A percentile compares a stretch with the other conserved stretches of the same genome.
phyloP scores from a whole-genome alignment of 768 basidiomycete species.

The Clavaria fumosa region DNA sequence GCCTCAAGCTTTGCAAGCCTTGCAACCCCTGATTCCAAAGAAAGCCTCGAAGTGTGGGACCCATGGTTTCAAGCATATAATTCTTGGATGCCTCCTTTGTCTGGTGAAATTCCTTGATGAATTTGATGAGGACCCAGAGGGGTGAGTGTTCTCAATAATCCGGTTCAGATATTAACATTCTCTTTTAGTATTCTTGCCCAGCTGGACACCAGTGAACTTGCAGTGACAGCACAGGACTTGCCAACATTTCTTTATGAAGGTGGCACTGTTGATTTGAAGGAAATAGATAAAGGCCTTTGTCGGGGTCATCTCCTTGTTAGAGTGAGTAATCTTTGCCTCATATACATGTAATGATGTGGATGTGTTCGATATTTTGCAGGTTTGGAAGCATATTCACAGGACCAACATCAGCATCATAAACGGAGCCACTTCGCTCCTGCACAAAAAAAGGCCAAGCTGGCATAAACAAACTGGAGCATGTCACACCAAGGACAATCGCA shows the following conservation, averaged over 20 bases:
- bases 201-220: not conserved
- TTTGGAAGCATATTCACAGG: slow-evolving; percentile 7
- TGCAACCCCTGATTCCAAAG: slow-evolving; percentile 6
- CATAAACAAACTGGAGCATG: slow-evolving; percentile 4
- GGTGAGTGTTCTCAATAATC: not conserved
- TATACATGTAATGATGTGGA: not conserved
- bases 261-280: slow-evolving; percentile 1
- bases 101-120: slow-evolving; percentile 3
- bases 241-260: slow-evolving; percentile 1
- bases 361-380: slow-evolving; percentile 4
- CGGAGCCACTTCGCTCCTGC: not conserved
- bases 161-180: not conserved
- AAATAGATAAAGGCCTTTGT: slow-evolving; percentile 5
- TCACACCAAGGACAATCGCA: slow-evolving; percentile 6
- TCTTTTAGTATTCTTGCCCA: no score
- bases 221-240: not conserved
- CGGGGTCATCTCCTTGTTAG: slow-evolving; percentile 6
- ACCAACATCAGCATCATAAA: slow-evolving; percentile 5
- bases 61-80: slow-evolving; percentile 6
- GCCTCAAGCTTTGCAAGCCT: not conserved
- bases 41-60: slow-evolving; percentile 3
- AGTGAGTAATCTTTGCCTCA: slow-evolving; percentile 1
- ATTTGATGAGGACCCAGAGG: slow-evolving; percentile 2
- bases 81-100: slow-evolving; percentile 6
- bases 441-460: slow-evolving; percentile 7